Base-by-base conservation (phyloP, 1,284 basidiomycete genomes). In the Fomitopsis betulina region DNA sequence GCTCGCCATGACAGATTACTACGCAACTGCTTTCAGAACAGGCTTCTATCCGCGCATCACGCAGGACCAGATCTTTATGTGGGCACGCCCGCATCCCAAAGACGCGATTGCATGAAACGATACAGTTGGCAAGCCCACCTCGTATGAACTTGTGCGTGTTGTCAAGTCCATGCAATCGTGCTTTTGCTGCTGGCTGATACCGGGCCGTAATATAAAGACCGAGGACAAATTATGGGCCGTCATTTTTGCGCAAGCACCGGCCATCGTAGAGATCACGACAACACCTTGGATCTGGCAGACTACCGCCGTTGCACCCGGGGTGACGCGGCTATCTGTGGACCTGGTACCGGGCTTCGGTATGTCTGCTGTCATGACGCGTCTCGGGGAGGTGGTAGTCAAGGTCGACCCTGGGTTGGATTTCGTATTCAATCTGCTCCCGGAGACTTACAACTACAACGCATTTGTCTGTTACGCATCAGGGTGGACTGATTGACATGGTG, bases 1-100 rank as follows among this genome's bases (percentile, higher is more conserved):
- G 76, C 73, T 83, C 40, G 71, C 76, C 53, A 66, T 83, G 54
- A 74, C 77, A 56, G 58, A 68, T 33, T 85, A 84, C 73, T 86
- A 88, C 68, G 78, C 84, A 59, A 72, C 75, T 4, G 83, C 83
- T 0, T 89, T 81, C 76, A 86, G 86, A 73, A 84, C 81, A 3
- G 87, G 87, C 19, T 60, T 66, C 3, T 87, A 84, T 68, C 86
- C 86, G 5, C 53, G 74, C 17, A 79, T 87, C 63, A 76, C 76
- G 6, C 75, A 78, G 64, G 85, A 88, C 67, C 73, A 75, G 39
- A 79, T 88, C 60, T 81, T 82, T 70, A 78, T 85, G 63, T 87
- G 83, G 80, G 77, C 79, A 19, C 68, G 83, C 51, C 78, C 82
- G 17, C 80, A 81, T 60, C 74, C 80, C n/a, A 74, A 73, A 45